Percentiles rank a stretch among this genome's conserved stretches.
phyloP scores from a whole-genome alignment of 108 stramenopile species.

The Epipyxis sp. region DNA sequence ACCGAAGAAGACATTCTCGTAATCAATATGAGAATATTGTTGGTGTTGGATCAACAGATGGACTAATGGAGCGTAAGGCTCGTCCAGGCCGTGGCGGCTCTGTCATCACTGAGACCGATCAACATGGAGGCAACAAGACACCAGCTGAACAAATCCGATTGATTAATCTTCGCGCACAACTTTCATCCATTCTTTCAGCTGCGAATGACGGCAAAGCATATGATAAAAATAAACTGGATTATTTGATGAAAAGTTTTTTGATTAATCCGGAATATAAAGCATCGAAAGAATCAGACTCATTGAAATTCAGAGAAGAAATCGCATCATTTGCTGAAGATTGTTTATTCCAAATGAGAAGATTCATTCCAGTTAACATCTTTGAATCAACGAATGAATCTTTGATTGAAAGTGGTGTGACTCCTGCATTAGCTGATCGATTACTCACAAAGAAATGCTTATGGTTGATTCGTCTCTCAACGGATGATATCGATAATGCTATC shows the following conservation, averaged over 20 bases:
- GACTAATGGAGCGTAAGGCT: too few species aligned
- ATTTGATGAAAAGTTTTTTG: not conserved
- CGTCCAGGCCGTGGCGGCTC: too few species aligned
- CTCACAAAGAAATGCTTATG: conserved; percentile 9
- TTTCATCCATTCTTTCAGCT: not conserved
- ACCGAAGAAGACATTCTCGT: too few species aligned
- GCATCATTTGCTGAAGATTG: not conserved
- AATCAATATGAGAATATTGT: too few species aligned
- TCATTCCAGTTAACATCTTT: not conserved
- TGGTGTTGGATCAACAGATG: too few species aligned
- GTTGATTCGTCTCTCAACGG: not conserved
- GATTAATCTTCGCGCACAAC: not conserved
- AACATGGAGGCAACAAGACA: too few species aligned
- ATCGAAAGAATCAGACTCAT: not conserved
- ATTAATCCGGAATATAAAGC: not conserved
- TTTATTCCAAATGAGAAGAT: not conserved
- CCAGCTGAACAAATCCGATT: not conserved
- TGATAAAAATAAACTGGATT: not conserved
- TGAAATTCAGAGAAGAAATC: not conserved
- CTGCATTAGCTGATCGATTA: not conserved
- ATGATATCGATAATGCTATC: not conserved
- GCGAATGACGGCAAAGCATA: not conserved
- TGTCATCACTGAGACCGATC: too few species aligned
- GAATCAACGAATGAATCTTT: not conserved
- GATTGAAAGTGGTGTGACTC: not conserved